Evolutionary conservation across 768 basidiomycete genomes (phyloP).

Genomic region (Daedaleopsis sinensis): DNA sequence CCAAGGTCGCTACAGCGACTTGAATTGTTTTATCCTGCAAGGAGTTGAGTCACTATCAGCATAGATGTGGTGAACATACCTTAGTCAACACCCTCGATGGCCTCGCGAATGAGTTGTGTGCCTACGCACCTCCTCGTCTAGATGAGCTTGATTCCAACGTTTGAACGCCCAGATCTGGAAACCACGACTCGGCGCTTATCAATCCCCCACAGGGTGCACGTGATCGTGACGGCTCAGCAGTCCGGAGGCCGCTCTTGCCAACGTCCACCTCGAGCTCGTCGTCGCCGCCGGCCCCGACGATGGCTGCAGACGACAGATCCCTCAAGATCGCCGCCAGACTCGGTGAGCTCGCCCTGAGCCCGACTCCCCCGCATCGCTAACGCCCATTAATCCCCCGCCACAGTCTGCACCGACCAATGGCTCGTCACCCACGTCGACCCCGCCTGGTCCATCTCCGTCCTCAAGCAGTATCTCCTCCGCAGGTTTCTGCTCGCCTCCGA

Average conservation of each 20-base stretch:
- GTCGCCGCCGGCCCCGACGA: neutral
- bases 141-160: too few relatives aligned
- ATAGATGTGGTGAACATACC: too few relatives aligned
- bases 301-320: constrained; percentile 3
- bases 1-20: too few relatives aligned
- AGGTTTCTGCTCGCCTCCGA: constrained; percentile 47
- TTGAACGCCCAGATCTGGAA: too few relatives aligned
- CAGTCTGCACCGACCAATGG: constrained; percentile 78
- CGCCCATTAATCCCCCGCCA: neutral
- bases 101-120: too few relatives aligned
- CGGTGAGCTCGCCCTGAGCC: constrained; percentile 8
- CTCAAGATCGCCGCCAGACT: constrained; percentile 12
- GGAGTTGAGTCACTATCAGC: too few relatives aligned
- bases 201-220: too few relatives aligned
- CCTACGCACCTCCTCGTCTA: too few relatives aligned
- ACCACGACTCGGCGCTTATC: too few relatives aligned
- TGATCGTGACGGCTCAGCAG: too few relatives aligned
- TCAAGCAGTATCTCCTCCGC: constrained; percentile 64
- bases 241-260: neutral
- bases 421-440: constrained; percentile 68
- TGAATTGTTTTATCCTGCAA: too few relatives aligned
- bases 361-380: neutral
- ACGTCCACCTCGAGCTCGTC: neutral
- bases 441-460: constrained; percentile 59
- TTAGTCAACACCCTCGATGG: too few relatives aligned